Evolutionary conservation across 2,329 filamentous ascomycete species (phyloP).

Genomic region (Trichoderma guizhouense): DNA sequence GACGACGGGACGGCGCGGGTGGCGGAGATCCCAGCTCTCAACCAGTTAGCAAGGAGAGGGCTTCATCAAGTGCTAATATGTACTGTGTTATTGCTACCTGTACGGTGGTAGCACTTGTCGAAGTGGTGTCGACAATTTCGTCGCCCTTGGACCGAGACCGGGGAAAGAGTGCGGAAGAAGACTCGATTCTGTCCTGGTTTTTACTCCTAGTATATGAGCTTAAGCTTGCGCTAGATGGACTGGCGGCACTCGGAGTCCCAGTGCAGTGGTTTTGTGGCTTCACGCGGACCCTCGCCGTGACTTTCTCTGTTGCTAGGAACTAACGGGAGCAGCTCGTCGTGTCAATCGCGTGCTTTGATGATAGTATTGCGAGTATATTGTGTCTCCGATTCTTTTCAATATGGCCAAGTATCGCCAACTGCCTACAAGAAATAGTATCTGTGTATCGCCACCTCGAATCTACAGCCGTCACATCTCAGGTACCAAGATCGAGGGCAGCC

Average conservation of each 20-base stretch:
- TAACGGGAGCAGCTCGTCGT: background rate
- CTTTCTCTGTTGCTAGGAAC: background rate
- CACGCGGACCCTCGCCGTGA: background rate
- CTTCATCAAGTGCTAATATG: background rate
- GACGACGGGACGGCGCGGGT: slow-evolving; percentile 18
- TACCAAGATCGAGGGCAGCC: background rate
- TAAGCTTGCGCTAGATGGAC: background rate
- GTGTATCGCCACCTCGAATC: background rate
- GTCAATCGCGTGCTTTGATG: background rate
- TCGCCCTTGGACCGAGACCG: background rate
- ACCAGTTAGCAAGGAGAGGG: background rate
- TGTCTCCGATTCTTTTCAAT: background rate
- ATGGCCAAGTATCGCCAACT: background rate
- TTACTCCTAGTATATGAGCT: background rate
- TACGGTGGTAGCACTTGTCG: background rate
- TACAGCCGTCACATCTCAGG: background rate
- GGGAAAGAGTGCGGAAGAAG: background rate
- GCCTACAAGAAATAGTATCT: background rate
- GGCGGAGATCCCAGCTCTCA: slow-evolving; percentile 11
- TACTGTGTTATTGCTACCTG: background rate
- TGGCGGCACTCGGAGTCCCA: background rate
- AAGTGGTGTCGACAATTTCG: background rate
- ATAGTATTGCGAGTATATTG: background rate
- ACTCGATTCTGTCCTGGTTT: background rate
- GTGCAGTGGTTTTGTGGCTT: background rate